These are phyloP conservation scores for Paraphaeosphaeria minitans DNA, from an alignment of 2,329 filamentous ascomycete species.

Conservation along the genomic window DNA sequence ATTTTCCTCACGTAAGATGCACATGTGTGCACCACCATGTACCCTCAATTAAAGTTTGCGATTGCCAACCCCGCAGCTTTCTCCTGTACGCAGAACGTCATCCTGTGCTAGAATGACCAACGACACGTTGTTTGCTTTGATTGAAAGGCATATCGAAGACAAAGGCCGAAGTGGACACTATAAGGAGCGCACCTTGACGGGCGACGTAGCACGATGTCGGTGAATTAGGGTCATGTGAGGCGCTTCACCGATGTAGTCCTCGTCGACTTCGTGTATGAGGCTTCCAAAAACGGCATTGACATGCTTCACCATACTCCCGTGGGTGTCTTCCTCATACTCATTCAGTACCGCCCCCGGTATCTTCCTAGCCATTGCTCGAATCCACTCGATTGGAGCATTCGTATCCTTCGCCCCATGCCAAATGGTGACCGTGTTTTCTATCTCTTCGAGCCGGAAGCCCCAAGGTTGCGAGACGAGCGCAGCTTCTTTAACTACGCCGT, in stretches of 20 bases:
- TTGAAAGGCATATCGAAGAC: too few species aligned
- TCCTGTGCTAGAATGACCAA: too few species aligned
- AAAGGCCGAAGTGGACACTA: too few species aligned
- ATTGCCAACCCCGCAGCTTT: too few species aligned
- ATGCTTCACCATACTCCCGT: constrained; percentile 1
- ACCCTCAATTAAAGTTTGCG: too few species aligned
- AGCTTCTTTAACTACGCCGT: constrained; percentile 7
- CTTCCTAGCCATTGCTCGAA: constrained; percentile 4
- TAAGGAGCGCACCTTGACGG: too few species aligned
- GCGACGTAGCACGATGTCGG: too few species aligned
- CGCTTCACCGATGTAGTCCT: not conserved
- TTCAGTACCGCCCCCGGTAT: not conserved
- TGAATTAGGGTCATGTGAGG: not conserved
- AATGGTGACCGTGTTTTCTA: constrained; percentile 3
- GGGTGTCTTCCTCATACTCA: constrained; percentile 4
- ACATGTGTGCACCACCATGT: too few species aligned
- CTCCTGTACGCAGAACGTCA: too few species aligned
- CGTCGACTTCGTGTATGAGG: not conserved
- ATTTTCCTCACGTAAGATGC: too few species aligned
- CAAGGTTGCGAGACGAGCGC: constrained; percentile 3
- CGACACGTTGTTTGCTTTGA: too few species aligned
- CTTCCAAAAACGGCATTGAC: not conserved
- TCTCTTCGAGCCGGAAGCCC: constrained; percentile 5
- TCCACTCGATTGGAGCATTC: constrained; percentile 7
- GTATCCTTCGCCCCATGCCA: constrained; percentile 10